These are phyloP conservation scores for Ilex asprella DNA, from an alignment of 257 asterid species.

Conservation along the genomic window DNA sequence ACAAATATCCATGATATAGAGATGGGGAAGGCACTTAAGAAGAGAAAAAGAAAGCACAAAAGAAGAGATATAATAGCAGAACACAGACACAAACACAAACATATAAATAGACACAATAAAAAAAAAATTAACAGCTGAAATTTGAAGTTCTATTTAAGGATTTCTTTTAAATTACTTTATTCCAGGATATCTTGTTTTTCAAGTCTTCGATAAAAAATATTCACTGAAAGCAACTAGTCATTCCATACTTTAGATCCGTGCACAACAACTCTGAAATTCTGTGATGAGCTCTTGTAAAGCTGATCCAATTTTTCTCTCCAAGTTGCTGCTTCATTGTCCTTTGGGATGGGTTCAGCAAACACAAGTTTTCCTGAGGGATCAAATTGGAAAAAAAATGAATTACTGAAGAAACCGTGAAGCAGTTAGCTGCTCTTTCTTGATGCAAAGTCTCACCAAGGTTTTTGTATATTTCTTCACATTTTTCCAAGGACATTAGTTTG, in stretches of 20 bases:
- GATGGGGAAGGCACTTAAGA: too few relatives aligned
- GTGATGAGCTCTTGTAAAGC: slow-evolving; percentile 96
- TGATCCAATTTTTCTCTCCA: slow-evolving; percentile 99
- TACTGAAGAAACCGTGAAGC: slow-evolving; percentile 6
- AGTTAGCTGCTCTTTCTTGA: slow-evolving; percentile 9
- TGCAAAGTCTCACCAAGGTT: slow-evolving; percentile 66
- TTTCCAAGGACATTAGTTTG: slow-evolving; percentile 81
- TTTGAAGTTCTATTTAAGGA: too few relatives aligned
- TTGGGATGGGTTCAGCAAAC: slow-evolving; percentile 93
- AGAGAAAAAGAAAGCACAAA: too few relatives aligned
- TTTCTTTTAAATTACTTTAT: too few relatives aligned
- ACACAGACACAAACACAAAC: too few relatives aligned
- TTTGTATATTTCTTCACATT: slow-evolving; percentile 96
- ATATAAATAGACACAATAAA: too few relatives aligned
- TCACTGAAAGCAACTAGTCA: slow-evolving; percentile 8
- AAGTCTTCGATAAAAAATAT: neutral
- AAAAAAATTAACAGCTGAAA: too few relatives aligned
- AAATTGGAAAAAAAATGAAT: slow-evolving; percentile 6
- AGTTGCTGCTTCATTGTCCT: slow-evolving; percentile 98
- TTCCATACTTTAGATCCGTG: slow-evolving; percentile 88
- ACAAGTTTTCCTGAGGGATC: slow-evolving; percentile 75
- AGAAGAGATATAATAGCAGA: too few relatives aligned
- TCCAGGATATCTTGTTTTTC: too few relatives aligned
- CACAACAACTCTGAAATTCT: slow-evolving; percentile 92
- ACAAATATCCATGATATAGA: neutral